phyloP scores from a whole-genome alignment of 1,284 basidiomycete genomes.

The Sutorius eximius region DNA sequence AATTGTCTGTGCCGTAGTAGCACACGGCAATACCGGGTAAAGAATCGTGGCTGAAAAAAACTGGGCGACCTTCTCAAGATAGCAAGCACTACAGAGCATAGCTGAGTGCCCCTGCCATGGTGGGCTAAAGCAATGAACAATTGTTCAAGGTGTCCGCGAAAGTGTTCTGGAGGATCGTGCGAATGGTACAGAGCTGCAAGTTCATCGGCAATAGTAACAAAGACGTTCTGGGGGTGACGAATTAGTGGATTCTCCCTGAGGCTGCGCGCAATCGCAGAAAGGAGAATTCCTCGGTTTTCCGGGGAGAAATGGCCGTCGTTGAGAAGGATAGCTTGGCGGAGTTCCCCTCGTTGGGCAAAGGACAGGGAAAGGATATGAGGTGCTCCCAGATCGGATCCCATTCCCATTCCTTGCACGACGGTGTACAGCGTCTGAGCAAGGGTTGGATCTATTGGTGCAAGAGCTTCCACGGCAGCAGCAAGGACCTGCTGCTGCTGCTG shows the following conservation, averaged over 20 bases:
- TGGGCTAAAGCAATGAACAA: constrained; percentile 25
- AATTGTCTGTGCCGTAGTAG: constrained; percentile 24
- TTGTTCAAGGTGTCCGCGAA: constrained; percentile 30
- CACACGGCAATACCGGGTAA: constrained; percentile 21
- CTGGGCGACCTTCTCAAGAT: constrained; percentile 16
- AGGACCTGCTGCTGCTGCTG: constrained; percentile 16
- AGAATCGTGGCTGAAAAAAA: constrained; percentile 27
- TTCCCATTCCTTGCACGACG: constrained; percentile 1
- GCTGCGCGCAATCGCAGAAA: constrained; percentile 24
- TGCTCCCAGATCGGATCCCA: not conserved
- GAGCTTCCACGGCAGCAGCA: constrained; percentile 14
- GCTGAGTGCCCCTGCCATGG: constrained; percentile 17
- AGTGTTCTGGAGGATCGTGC: constrained; percentile 24
- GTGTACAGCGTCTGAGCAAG: constrained; percentile 25
- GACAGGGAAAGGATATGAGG: constrained; percentile 19
- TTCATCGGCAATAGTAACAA: constrained; percentile 19
- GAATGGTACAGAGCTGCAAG: constrained; percentile 24
- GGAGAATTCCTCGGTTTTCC: constrained; percentile 18
- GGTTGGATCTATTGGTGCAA: constrained; percentile 17
- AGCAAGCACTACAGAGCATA: constrained; percentile 20
- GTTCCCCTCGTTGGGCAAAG: constrained; percentile 17
- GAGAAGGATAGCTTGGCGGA: constrained; percentile 20
- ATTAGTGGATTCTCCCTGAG: constrained; percentile 18
- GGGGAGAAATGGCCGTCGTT: constrained; percentile 12
- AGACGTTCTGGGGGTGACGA: constrained; percentile 7